These are phyloP conservation scores for Pisolithus orientalis DNA, from an alignment of 768 basidiomycete species.

Conservation along the genomic window DNA sequence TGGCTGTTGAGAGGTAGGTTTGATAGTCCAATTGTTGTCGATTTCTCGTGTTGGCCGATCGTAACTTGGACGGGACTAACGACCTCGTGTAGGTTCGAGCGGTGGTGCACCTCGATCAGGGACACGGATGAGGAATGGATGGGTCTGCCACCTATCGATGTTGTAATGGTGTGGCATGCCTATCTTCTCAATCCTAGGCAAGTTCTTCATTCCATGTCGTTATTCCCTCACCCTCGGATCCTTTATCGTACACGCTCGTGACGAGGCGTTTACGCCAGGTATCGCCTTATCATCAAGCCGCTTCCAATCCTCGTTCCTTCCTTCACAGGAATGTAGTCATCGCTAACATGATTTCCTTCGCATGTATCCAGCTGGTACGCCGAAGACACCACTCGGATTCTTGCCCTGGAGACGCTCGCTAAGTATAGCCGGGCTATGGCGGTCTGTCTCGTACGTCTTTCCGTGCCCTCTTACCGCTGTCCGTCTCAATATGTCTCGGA, in stretches of 20 bases:
- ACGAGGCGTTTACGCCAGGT: neutral
- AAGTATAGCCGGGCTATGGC: neutral
- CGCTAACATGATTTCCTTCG: neutral
- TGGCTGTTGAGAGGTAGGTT: constrained; percentile 32
- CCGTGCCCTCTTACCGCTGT: neutral
- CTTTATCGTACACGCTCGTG: too few relatives aligned
- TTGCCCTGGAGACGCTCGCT: neutral
- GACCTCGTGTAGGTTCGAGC: constrained; percentile 23
- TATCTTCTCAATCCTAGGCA: constrained; percentile 35
- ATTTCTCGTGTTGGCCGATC: neutral
- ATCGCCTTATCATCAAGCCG: neutral
- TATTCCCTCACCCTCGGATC: too few relatives aligned
- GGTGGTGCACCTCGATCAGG: constrained; percentile 23
- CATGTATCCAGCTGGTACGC: neutral
- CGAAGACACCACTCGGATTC: constrained; percentile 1
- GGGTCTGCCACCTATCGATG: constrained; percentile 31
- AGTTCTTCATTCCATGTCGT: neutral
- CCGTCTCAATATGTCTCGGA: too few relatives aligned
- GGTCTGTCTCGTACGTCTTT: neutral
- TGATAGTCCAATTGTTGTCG: neutral
- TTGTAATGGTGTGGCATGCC: constrained; percentile 36
- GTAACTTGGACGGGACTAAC: neutral
- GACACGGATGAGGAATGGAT: neutral
- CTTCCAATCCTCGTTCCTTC: neutral
- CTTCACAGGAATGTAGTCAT: neutral